These are phyloP conservation scores for Cladosporium sp. DNA, from an alignment of 2,329 filamentous ascomycete genomes.

Conservation along the genomic window DNA sequence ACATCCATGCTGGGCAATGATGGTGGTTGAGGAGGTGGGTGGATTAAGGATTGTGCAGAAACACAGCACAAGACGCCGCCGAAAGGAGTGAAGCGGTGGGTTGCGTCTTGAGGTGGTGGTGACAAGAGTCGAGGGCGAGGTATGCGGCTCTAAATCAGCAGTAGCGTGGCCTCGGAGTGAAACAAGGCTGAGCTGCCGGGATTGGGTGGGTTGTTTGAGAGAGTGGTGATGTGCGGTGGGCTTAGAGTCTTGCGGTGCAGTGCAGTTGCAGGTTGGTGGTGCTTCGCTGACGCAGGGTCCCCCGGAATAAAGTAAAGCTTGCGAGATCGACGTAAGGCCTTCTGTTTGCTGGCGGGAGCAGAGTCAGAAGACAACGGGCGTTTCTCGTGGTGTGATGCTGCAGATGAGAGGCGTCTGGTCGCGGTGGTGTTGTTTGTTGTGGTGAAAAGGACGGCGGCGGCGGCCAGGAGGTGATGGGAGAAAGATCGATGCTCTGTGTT, in stretches of 20 bases:
- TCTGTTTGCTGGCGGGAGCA: not conserved
- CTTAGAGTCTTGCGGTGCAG: not conserved
- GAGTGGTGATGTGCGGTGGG: not conserved
- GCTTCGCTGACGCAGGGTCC: conserved; percentile 10
- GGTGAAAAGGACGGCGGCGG: not conserved
- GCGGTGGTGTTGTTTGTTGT: not conserved
- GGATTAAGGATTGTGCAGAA: not conserved
- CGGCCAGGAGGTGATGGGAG: not conserved
- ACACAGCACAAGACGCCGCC: conserved; percentile 8
- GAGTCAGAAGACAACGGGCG: not conserved
- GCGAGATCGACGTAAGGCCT: not conserved
- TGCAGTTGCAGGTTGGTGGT: conserved; percentile 2
- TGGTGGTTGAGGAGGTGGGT: not conserved
- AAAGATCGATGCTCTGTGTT: conserved; percentile 1
- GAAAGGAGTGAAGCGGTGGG: conserved; percentile 10
- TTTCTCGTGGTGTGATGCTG: not conserved
- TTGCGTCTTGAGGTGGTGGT: not conserved
- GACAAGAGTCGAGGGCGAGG: not conserved
- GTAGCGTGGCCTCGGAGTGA: not conserved
- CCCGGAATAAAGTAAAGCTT: not conserved
- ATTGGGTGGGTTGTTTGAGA: not conserved
- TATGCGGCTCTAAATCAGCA: not conserved
- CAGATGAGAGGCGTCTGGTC: not conserved
- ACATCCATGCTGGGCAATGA: conserved; percentile 72
- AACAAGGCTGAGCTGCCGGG: conserved; percentile 6